Evolutionary conservation across 1,139 yeast species (phyloP).

Genomic region (Lodderomyces pseudojiufengensis): DNA sequence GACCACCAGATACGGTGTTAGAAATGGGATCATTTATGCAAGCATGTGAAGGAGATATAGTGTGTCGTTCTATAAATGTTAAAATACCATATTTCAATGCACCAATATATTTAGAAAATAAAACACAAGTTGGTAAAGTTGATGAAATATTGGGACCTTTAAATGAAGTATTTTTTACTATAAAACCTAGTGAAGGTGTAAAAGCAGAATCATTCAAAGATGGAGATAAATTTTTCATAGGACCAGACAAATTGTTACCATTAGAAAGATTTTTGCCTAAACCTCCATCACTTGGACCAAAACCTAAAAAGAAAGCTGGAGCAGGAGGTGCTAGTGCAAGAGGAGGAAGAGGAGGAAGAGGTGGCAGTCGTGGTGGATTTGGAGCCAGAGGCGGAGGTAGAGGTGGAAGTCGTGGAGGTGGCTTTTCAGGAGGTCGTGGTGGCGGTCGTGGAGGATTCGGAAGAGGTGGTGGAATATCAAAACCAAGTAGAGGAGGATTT

Average conservation of each 20-base stretch:
- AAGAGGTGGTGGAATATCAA: conserved; percentile 32
- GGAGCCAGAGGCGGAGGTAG: conserved; percentile 39
- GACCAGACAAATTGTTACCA: conserved; percentile 92
- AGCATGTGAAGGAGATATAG: conserved; percentile 95
- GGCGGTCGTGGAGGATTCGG: conserved; percentile 34
- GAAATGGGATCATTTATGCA: conserved; percentile 95
- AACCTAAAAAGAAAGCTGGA: conserved; percentile 69
- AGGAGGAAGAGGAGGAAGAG: conserved; percentile 38
- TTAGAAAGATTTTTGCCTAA: conserved; percentile 93
- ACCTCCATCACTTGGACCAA: conserved; percentile 75
- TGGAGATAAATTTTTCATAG: conserved; percentile 95
- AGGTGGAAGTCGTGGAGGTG: conserved; percentile 42
- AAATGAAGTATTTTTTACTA: conserved; percentile 94
- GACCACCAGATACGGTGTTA: conserved; percentile 90
- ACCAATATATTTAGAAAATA: conserved; percentile 93
- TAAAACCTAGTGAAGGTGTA: conserved; percentile 94
- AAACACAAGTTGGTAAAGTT: conserved; percentile 93
- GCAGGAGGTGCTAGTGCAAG: conserved; percentile 26
- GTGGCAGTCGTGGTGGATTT: conserved; percentile 41
- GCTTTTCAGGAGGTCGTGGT: conserved; percentile 25
- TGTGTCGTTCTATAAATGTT: conserved; percentile 89
- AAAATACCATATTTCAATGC: conserved; percentile 98
- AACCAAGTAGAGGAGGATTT: conserved; percentile 12
- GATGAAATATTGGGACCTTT: conserved; percentile 98
- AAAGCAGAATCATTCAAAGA: conserved; percentile 89